A percentile compares a stretch with the other conserved stretches of the same genome.
phyloP scores from a whole-genome alignment of 2,329 filamentous ascomycete species.

The Apiospora rasikravindrae region DNA sequence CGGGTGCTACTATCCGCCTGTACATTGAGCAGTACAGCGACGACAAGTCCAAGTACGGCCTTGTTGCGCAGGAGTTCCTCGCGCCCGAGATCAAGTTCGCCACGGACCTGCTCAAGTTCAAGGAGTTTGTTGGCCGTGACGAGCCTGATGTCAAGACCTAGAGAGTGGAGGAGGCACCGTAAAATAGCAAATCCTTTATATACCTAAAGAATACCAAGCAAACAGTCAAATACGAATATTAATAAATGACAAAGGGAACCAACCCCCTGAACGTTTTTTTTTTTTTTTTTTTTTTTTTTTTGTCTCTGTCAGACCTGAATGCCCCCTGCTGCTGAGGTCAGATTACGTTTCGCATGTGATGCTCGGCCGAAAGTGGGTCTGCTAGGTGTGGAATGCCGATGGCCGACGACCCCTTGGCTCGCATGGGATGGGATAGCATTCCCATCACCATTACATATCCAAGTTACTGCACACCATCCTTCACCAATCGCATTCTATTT shows the following conservation, averaged over 20 bases:
- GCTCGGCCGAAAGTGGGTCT: constrained; percentile 12
- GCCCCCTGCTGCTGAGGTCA: neutral
- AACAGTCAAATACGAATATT: constrained; percentile 2
- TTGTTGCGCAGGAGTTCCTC: constrained; percentile 92
- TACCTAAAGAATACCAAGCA: neutral
- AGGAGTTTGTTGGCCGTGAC: constrained; percentile 89
- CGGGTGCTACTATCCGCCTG: constrained; percentile 92
- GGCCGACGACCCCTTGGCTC: neutral
- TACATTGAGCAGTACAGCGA: constrained; percentile 96
- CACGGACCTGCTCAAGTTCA: constrained; percentile 84
- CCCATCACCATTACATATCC: neutral
- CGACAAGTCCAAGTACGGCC: constrained; percentile 76
- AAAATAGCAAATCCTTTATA: neutral
- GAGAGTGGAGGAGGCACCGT: constrained; percentile 25
- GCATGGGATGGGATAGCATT: neutral
- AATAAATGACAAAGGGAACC: neutral
- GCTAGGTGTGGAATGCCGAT: neutral
- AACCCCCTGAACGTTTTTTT: neutral
- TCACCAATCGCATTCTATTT: neutral
- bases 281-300: no score
- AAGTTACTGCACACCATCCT: neutral
- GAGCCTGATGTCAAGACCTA: constrained; percentile 98
- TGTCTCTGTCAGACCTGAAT: neutral
- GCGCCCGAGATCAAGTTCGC: constrained; percentile 88
- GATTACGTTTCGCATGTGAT: constrained; percentile 8